Conservation (phyloP, 495 filamentous ascomycete species). For the Lasiosphaeria miniovina region DNA sequence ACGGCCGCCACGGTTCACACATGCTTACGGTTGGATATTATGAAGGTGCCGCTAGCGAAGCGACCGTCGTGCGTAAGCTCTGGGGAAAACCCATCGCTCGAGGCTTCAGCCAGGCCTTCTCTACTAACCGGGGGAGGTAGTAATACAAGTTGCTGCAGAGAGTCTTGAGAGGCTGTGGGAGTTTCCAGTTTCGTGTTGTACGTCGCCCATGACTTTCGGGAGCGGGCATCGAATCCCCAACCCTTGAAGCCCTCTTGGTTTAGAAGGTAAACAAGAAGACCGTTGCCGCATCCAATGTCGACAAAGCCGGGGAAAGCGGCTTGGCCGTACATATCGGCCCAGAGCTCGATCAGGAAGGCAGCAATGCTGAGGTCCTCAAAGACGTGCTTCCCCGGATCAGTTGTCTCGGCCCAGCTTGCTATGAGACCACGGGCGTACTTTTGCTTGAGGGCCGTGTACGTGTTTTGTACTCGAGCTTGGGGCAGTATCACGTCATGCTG, state of each 20-base stretch:
- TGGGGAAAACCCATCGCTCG: conserved; percentile 26
- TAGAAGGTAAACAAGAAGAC: conserved; percentile 84
- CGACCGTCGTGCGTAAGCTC: conserved; percentile 61
- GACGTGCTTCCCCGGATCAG: conserved; percentile 86
- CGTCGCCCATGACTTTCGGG: conserved; percentile 75
- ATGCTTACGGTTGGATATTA: conserved; percentile 73
- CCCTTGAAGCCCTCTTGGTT: conserved; percentile 77
- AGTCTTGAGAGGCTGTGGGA: conserved; percentile 38
- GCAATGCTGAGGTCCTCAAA: conserved; percentile 93
- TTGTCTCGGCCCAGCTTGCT: conserved; percentile 73
- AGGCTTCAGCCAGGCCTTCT: conserved; percentile 14
- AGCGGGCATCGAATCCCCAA: conserved; percentile 86
- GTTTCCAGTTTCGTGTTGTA: conserved; percentile 45
- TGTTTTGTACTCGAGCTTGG: conserved; percentile 71
- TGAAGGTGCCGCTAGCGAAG: conserved; percentile 76
- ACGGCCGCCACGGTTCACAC: neutral
- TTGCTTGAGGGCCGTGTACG: conserved; percentile 74
- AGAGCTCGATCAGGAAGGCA: conserved; percentile 90
- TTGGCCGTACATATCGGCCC: conserved; percentile 74
- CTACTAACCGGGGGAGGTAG: conserved; percentile 57
- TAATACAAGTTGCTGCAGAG: conserved; percentile 68
- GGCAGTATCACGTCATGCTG: conserved; percentile 74
- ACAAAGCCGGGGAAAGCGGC: conserved; percentile 80
- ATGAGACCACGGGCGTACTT: conserved; percentile 69
- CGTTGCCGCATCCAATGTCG: conserved; percentile 94